Evolutionary conservation across 192 early-diverging fungal genomes (phyloP), one percentile per base, ranked within the genome.

Genomic region (Ramicandelaber brevisporus): DNA sequence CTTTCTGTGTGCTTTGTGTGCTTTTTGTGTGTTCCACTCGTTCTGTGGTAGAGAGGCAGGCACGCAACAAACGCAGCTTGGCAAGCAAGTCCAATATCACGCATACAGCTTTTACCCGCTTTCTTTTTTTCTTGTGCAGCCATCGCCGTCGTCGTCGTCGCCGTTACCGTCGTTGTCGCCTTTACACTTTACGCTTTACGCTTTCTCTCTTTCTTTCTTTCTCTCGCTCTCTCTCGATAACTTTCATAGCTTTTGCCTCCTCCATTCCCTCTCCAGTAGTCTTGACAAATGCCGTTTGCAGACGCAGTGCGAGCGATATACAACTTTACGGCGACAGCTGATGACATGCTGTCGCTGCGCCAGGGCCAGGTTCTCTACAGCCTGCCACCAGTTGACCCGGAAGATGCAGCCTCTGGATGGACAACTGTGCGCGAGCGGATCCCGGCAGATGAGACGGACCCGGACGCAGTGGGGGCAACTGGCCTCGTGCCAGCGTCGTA

Each of bases 401-500:
- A 90, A 4, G n/a, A n/a, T n/a, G n/a, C n/a, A n/a, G n/a, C n/a
- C n/a, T n/a, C n/a, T n/a, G n/a, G n/a, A n/a, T n/a, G n/a, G n/a
- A n/a, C n/a, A n/a, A n/a, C n/a, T n/a, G n/a, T n/a, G n/a, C n/a
- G n/a, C n/a, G 48, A 12, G 32, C 44, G 22, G 48, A 47, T 28
- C 33, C 44, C 15, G n/a, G n/a, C n/a, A n/a, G 48, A 55, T 31
- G 41, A 63, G 23, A 26, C 24, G 23, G 52, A 48, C 21, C 48
- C 35, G 12, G 54, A 55, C 21, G 48, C 43, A 19, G 37, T 40
- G 11, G 44, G 43, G 13, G 44, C 46, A 15, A 59, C 77, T 38
- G 92, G 92, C 10, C 50, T 93, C 17, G 75, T 95, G 16, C 92
- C 92, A 7, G 68, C 63, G 25, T 73, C 70, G 33, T 95, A 98